Base-by-base conservation (phyloP, 2,329 filamentous ascomycete genomes). In the Triangularia verruculosa region DNA sequence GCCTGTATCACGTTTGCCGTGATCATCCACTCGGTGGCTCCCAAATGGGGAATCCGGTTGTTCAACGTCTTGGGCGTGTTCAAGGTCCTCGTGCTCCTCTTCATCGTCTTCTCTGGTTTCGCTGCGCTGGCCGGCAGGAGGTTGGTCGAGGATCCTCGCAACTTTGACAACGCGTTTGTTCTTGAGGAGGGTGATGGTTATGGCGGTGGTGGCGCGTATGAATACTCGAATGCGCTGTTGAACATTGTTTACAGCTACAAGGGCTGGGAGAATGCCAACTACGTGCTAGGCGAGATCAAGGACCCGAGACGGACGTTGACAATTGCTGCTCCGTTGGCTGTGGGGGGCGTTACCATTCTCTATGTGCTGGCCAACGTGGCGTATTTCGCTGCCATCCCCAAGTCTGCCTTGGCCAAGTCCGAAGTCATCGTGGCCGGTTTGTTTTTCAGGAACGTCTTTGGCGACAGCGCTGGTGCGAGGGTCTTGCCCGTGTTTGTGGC, bases 311-410 rank as follows among this genome's bases (percentile, higher is more conserved):
- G 66, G 20, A 72, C 70, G 69, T 75, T 88, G 32, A 83, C 80
- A 66, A 79, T 86, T 58, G 85, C 85, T 0, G 85, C 84, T 0
- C 86, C 85, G 0, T 71, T 88, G 0, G 86, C 85, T 1, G 78
- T 88, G 3, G 83, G 81, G 1, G 81, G 80, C 5, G 84, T 86
- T 4, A 86, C 85, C 0, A 78, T 86, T 1, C 78, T 88, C 0
- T 89, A 89, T 69, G 77, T 89, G 12, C 78, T 89, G 8, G 86
- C 85, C 57, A 89, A 89, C 68, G 81, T 89, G 1, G 85, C 86
- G 1, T 89, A 89, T 74, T 89, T 89, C 64, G 82, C 86, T 0
- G 86, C 86, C 0, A 85, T 88, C 12, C 80, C 84, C 1, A 87
- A 86, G 68, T 73, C 78, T 1, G 82, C 87, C 2, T 75, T 89